Evolutionary conservation across 345 rosid genomes (phyloP), one percentile per base, ranked within the genome.

Genomic region (Gossypium australe): DNA sequence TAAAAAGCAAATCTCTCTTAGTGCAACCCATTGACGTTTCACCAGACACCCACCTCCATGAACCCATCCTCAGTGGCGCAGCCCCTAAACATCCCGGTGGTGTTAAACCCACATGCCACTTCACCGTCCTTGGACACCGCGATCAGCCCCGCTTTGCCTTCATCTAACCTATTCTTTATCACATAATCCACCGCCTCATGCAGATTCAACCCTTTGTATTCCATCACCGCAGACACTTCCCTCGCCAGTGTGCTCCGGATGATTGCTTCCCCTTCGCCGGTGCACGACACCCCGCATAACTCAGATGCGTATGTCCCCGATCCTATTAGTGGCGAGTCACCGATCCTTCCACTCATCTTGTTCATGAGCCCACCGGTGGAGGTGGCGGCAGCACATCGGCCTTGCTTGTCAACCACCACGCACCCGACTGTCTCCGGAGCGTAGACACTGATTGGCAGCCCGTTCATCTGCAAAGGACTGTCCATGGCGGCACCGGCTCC

Each of bases 181-280:
- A 89, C 98, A 64, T 80, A 89, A 77, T 92, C 92, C 73, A 89
- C 98, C 4, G 97, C 93, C 70, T 87, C 92, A 41, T 91, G 87
- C 20, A 94, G 89, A 41, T 80, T 84, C 80, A 94, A 67, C 3
- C 97, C 97, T 56, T 94, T 94, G 76, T 94, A 94, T 79, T 94
- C 98, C 98, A 94, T 91, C 82, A 92, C 97, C 1, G 98, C 97
- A 10, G 97, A 91, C 66, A 94, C 89, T 3, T 94, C 98, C 27
- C 98, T 86, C 1, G 98, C 97, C 70, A 94, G 78, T 17, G 98
- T 94, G 49, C 87, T 81, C 11, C 98, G 85, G 29, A 94, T 89
- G 75, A 94, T 94, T 2, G 97, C 98, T 86, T 94, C 98, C 9
- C 98, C 98, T 82, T 94, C 98, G 5, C 98, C 98, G 0, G 98